Conservation (phyloP, 805 yeast genomes). For the Wickerhamiella domercqiae region DNA sequence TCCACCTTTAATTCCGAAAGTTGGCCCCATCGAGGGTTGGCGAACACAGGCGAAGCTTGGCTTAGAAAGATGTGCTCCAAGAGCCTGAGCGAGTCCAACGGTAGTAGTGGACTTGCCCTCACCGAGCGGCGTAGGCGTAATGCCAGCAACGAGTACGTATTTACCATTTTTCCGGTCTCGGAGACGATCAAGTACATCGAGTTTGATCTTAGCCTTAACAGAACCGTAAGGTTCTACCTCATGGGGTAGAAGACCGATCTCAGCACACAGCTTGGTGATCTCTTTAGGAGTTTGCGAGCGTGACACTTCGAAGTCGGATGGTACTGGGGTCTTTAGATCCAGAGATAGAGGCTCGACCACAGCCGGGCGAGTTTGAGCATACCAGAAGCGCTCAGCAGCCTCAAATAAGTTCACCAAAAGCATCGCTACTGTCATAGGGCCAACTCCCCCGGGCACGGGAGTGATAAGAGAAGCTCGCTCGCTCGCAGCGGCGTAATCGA, state of each 20-base stretch:
- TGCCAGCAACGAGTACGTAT: constrained; percentile 87
- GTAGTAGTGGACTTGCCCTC: constrained; percentile 97
- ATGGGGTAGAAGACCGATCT: constrained; percentile 58
- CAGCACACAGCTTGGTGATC: constrained; percentile 58
- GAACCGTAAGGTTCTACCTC: constrained; percentile 85
- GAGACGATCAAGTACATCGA: constrained; percentile 56
- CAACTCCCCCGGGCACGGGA: constrained; percentile 99
- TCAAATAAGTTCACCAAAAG: constrained; percentile 65
- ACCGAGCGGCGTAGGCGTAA: constrained; percentile 95
- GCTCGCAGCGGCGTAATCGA: constrained; percentile 58
- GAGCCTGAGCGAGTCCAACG: constrained; percentile 90
- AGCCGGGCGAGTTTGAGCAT: constrained; percentile 28
- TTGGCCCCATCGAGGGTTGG: constrained; percentile 98
- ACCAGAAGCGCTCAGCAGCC: constrained; percentile 45
- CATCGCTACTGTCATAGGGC: constrained; percentile 99
- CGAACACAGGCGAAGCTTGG: constrained; percentile 88
- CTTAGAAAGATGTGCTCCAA: constrained; percentile 75
- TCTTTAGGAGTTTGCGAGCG: constrained; percentile 79
- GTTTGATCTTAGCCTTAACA: constrained; percentile 74
- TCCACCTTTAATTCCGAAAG: constrained; percentile 97
- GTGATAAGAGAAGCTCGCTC: constrained; percentile 57
- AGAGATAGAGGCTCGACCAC: constrained; percentile 42
- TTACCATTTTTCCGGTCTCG: constrained; percentile 53
- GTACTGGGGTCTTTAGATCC: constrained; percentile 50
- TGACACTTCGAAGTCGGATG: constrained; percentile 81